Percentiles rank a stretch among this genome's conserved stretches.
Evolutionary conservation across 169 alveolate species (phyloP).

Genomic region (Plasmodium chabaudi): DNA sequence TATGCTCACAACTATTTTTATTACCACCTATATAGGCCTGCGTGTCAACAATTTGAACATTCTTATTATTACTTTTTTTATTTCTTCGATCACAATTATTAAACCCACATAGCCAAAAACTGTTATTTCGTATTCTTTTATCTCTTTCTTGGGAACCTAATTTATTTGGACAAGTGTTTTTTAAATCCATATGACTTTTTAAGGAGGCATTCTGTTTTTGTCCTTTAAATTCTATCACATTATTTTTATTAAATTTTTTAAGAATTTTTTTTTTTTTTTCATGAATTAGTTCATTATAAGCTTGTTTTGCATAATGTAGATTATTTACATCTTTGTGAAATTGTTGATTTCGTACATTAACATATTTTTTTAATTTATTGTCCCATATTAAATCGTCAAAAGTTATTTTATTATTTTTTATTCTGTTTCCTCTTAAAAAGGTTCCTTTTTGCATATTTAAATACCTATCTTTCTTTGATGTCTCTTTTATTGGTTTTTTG

Average conservation of each 20-base stretch:
- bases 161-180: not conserved
- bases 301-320: not conserved
- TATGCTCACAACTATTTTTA: not conserved
- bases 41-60: no score
- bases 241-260: not conserved
- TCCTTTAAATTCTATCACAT: not conserved
- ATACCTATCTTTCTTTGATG: not conserved
- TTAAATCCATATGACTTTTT: not conserved
- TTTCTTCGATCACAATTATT: not conserved
- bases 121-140: not conserved
- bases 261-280: not conserved
- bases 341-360: not conserved
- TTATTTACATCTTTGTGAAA: not conserved
- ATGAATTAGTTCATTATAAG: not conserved
- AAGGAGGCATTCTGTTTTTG: not conserved
- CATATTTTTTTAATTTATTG: slow-evolving; percentile 46
- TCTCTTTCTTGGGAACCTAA: no score
- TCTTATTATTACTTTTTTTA: not conserved
- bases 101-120: not conserved
- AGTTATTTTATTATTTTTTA: slow-evolving; percentile 7
- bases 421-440: no score
- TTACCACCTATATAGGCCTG: not conserved
- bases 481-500: not conserved
- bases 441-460: not conserved
- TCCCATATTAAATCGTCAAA: slow-evolving; percentile 66